Evolutionary conservation across 169 alveolate genomes (phyloP), one percentile per base, ranked within the genome.

Genomic region (Babesia ovata): DNA sequence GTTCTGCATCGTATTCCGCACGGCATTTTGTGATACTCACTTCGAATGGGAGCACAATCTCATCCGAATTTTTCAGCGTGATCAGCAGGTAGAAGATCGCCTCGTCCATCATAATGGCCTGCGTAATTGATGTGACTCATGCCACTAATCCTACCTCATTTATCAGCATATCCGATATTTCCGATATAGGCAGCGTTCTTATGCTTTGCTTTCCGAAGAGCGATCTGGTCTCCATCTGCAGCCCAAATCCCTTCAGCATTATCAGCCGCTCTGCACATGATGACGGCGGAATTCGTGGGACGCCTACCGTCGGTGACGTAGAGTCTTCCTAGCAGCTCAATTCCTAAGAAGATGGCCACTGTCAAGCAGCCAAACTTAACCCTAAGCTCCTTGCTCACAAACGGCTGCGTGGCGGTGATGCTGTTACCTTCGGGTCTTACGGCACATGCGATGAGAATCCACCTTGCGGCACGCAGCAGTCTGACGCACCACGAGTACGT

Each of bases 61-160:
- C 81, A 36, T 82, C 56, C 36, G 79, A 56, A 22, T 73, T 61
- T 42, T 74, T 71, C 39, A 75, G 75, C 19, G 50, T 28, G 72
- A 82, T 73, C 42, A 65, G 45, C 54, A 82, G 4, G 73, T 82
- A 82, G 73, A 82, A 82, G 16, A 74, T 33, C 24, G 73, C 79
- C 48, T 73, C 74, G 36, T 74, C 48, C 65, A 63, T 50, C 29
- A 74, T 28, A 14, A 82, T 57, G 22, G 72, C 89, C 89, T 82
- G 52, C 21, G 46, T 33, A 6, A 33, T 22, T 29, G 48, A 11
- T 21, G 28, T 70, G 21, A 14, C 29, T 29, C 28, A 10, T 22
- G 9, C 21, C 22, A 3, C 19, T 0, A 14, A 4, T 14, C 84
- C 11, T 22, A 82, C 89, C 79, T 82, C 89, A 44, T 82, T 71